Evolutionary conservation across 1,284 basidiomycete genomes (phyloP).

Genomic region (Xerocomus minutiporus): DNA sequence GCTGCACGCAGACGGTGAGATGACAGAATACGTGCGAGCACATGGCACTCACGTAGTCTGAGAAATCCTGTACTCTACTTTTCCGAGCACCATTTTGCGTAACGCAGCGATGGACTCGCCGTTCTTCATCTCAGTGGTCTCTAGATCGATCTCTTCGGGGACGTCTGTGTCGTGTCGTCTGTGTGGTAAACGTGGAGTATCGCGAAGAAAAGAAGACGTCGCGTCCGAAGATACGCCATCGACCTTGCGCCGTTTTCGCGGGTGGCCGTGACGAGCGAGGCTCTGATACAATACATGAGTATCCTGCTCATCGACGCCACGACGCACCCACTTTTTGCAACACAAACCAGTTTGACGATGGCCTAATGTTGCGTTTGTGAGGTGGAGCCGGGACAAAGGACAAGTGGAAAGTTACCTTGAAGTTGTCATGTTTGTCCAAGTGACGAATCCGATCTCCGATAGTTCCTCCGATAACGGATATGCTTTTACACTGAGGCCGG

Average conservation of each 20-base stretch:
- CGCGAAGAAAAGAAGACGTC: slow-evolving; percentile 1
- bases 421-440: background rate
- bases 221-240: slow-evolving; percentile 4
- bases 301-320: background rate
- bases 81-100: slow-evolving; percentile 51
- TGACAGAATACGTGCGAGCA: background rate
- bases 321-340: slow-evolving; percentile 40
- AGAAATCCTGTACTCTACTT: slow-evolving; percentile 37
- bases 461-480: slow-evolving; percentile 1
- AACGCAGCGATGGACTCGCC: slow-evolving; percentile 47
- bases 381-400: background rate
- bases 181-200: background rate
- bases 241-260: slow-evolving; percentile 35
- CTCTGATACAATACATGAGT: background rate
- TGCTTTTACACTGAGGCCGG: too few species aligned
- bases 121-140: slow-evolving; percentile 34
- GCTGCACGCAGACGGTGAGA: slow-evolving; percentile 34
- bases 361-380: slow-evolving; percentile 8
- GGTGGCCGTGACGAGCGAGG: slow-evolving; percentile 6
- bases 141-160: slow-evolving; percentile 18
- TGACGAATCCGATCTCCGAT: slow-evolving; percentile 14
- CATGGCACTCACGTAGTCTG: slow-evolving; percentile 43
- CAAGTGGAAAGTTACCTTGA: background rate
- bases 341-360: slow-evolving; percentile 51
- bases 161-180: background rate